Evolutionary conservation across 2,329 filamentous ascomycete species (phyloP).

Genomic region (Phialemoniopsis sp.): DNA sequence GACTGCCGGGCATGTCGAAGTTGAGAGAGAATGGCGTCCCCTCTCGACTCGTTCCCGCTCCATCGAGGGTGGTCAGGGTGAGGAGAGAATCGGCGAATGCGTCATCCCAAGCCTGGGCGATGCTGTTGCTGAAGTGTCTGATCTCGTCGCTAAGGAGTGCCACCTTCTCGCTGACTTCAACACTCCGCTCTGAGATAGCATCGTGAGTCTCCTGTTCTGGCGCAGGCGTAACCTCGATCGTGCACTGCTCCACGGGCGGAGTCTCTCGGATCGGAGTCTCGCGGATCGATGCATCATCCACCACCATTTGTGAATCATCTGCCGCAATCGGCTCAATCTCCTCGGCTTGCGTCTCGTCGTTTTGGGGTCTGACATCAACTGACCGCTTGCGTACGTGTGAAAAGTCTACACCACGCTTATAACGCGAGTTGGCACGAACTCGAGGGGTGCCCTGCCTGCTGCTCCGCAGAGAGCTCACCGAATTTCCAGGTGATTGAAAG

Average conservation of each 20-base stretch:
- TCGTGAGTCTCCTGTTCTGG: no score
- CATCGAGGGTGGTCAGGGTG: constrained; percentile 7
- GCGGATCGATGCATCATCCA: no score
- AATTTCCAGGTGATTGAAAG: constrained; percentile 28
- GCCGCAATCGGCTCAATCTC: no score
- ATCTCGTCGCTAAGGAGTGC: constrained; percentile 60
- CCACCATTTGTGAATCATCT: no score
- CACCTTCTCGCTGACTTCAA: constrained; percentile 2
- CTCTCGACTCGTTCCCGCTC: constrained; percentile 12
- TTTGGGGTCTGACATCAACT: constrained; percentile 1
- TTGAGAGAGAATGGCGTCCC: constrained; percentile 36
- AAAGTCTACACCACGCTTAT: constrained; percentile 53
- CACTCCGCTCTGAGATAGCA: no score
- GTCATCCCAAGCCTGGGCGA: constrained; percentile 87
- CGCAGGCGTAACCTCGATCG: no score
- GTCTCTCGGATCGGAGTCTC: no score
- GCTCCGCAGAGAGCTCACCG: constrained; percentile 46
- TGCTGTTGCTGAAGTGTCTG: constrained; percentile 75
- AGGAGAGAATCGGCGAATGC: constrained; percentile 72
- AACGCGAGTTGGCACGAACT: constrained; percentile 37
- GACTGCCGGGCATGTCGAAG: constrained; percentile 16
- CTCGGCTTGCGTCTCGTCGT: no score
- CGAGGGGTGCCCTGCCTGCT: constrained; percentile 35
- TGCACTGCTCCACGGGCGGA: no score
- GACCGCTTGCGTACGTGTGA: constrained; percentile 39